phyloP scores from a whole-genome alignment of 768 basidiomycete species.

The Phylloporus sp. region DNA sequence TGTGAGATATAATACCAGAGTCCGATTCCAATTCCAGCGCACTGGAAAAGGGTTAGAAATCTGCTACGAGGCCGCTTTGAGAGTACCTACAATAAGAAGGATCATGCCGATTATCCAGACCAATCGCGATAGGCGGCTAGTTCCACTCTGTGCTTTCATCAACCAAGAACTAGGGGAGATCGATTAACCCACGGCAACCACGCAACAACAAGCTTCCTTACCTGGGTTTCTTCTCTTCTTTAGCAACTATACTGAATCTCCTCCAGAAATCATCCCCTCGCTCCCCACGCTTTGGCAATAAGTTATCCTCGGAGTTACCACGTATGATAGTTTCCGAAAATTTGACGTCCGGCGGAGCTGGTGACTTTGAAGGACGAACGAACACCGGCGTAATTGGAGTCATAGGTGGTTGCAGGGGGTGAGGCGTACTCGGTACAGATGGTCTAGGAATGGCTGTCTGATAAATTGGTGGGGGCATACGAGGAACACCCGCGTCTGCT shows the following conservation, averaged over 20 bases:
- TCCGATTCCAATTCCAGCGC: constrained; percentile 52
- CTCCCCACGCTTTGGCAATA: constrained; percentile 64
- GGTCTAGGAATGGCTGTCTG: constrained; percentile 27
- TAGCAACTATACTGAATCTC: constrained; percentile 79
- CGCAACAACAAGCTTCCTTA: constrained; percentile 11
- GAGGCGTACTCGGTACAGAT: constrained; percentile 51
- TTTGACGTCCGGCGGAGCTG: constrained; percentile 39
- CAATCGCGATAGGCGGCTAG: constrained; percentile 54
- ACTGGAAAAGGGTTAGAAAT: constrained; percentile 25
- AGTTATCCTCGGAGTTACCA: constrained; percentile 60
- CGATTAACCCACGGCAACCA: not conserved
- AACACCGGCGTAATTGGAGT: constrained; percentile 79
- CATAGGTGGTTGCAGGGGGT: constrained; percentile 70
- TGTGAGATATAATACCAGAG: constrained; percentile 58
- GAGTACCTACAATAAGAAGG: constrained; percentile 45
- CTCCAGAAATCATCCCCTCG: constrained; percentile 84
- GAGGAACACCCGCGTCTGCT: constrained; percentile 15
- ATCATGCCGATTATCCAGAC: constrained; percentile 65
- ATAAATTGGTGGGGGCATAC: constrained; percentile 31
- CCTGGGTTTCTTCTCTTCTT: constrained; percentile 57
- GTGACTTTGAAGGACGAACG: constrained; percentile 49
- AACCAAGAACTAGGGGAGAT: constrained; percentile 57
- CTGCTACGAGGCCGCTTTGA: not conserved
- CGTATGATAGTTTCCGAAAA: constrained; percentile 59
- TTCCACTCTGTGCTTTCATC: constrained; percentile 51